Evolutionary conservation across 139 green algal species (phyloP).

Genomic region (Micromonas pusilla): DNA sequence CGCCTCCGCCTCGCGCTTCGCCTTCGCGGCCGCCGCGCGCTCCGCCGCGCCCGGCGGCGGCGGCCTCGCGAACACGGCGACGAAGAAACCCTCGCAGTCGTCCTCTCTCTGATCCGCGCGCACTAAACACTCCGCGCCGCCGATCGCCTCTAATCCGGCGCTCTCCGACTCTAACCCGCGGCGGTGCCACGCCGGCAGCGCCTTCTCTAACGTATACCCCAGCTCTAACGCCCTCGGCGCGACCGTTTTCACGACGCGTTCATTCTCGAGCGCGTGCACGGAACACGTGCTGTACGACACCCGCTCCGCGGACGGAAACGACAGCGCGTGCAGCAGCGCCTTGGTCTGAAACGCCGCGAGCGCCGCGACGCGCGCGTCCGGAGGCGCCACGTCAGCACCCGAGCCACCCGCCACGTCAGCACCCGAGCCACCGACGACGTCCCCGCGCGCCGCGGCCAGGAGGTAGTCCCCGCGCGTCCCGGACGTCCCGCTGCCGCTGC

Average conservation of each 20-base stretch:
- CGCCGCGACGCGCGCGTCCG: slow-evolving; percentile 12
- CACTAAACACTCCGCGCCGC: slow-evolving; percentile 8
- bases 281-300: slow-evolving; percentile 92
- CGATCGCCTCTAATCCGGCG: too few relatives aligned
- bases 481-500: slow-evolving; percentile 65
- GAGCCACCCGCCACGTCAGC: not conserved
- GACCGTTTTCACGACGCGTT: slow-evolving; percentile 71
- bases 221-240: slow-evolving; percentile 44
- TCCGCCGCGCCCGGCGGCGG: too few relatives aligned
- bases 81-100: slow-evolving; percentile 41
- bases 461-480: slow-evolving; percentile 68
- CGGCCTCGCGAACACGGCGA: slow-evolving; percentile 39
- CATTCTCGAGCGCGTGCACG: slow-evolving; percentile 82
- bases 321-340: slow-evolving; percentile 75
- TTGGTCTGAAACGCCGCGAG: slow-evolving; percentile 49
- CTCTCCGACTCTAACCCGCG: slow-evolving; percentile 57
- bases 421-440: not conserved
- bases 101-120: slow-evolving; percentile 29
- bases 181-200: slow-evolving; percentile 63
- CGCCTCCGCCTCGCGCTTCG: not conserved
- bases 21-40: too few relatives aligned
- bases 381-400: not conserved
- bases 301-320: slow-evolving; percentile 62
- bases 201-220: slow-evolving; percentile 59
- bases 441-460: slow-evolving; percentile 42